phyloP scores from a whole-genome alignment of 345 rosid species.

The Ailanthus altissimus region DNA sequence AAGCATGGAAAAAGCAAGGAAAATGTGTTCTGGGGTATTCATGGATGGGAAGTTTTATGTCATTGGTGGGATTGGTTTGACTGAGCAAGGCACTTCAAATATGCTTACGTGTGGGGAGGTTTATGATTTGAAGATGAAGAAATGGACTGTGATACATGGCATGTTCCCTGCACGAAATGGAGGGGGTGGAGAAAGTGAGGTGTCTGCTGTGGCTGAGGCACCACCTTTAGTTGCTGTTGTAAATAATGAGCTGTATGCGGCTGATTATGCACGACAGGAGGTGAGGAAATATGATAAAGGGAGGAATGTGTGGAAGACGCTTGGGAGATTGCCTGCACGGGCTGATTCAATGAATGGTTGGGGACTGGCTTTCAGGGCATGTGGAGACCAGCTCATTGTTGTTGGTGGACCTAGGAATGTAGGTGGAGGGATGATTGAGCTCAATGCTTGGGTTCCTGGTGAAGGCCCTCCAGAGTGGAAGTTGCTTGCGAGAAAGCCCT shows the following conservation, averaged over 20 bases:
- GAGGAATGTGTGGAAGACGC: conserved; percentile 45
- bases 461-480: conserved; percentile 63
- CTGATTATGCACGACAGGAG: conserved; percentile 53
- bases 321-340: conserved; percentile 59
- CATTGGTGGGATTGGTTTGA: conserved; percentile 62
- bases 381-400: conserved; percentile 65
- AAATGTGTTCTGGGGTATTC: conserved; percentile 74
- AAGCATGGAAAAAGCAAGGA: conserved; percentile 63
- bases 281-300: conserved; percentile 62
- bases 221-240: conserved; percentile 86
- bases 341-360: conserved; percentile 70
- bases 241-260: conserved; percentile 70
- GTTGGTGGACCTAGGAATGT: conserved; percentile 57
- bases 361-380: conserved; percentile 85
- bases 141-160: conserved; percentile 61
- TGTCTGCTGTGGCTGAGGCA: conserved; percentile 47
- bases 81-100: conserved; percentile 27
- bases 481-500: conserved; percentile 52
- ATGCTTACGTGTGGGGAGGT: conserved; percentile 62
- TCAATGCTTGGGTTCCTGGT: conserved; percentile 71
- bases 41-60: conserved; percentile 84
- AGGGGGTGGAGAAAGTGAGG: conserved; percentile 17
- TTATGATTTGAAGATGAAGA: conserved; percentile 53
- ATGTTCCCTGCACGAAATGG: conserved; percentile 57
- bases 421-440: conserved; percentile 57